Evolutionary conservation across 148 eudicot genomes (phyloP).

Genomic region (Oxyria digyna): DNA sequence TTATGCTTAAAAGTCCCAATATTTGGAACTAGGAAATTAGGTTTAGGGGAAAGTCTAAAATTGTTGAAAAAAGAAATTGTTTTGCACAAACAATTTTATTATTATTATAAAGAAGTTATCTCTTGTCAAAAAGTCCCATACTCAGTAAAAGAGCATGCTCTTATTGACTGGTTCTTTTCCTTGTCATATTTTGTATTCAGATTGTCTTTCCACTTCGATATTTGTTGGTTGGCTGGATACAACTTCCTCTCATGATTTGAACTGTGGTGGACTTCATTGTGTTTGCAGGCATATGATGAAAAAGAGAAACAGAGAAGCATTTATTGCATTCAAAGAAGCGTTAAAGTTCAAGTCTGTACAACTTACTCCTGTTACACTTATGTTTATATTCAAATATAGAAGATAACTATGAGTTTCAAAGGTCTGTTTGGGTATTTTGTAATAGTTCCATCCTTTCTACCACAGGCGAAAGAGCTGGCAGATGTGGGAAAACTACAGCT

Average conservation of each 20-base stretch:
- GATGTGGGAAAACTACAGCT: constrained; percentile 89
- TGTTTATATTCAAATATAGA: not conserved
- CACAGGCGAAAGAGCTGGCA: constrained; percentile 91
- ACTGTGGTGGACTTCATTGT: not conserved
- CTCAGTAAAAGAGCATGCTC: not conserved
- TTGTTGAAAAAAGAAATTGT: not conserved
- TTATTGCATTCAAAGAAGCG: constrained; percentile 82
- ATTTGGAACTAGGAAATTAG: not conserved
- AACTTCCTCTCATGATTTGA: not conserved
- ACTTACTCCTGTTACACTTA: constrained; percentile 3
- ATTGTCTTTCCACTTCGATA: not conserved
- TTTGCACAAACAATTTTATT: not conserved
- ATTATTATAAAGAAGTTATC: not conserved
- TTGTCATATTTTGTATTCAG: not conserved
- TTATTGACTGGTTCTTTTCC: not conserved
- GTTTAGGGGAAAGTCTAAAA: not conserved
- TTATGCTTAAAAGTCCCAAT: not conserved
- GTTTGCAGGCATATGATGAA: constrained; percentile 66
- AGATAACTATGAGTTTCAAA: not conserved
- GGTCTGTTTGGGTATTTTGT: not conserved
- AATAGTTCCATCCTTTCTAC: not conserved
- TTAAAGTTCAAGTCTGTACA: constrained; percentile 61
- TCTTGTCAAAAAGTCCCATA: not conserved
- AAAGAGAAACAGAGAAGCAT: constrained; percentile 60
- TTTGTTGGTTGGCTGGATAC: not conserved